A percentile compares a stretch with the other conserved stretches of the same genome.
These are phyloP conservation scores for Papilionanthe hybrid DNA, from an alignment of 116 monocot genomes.

Conservation along the genomic window DNA sequence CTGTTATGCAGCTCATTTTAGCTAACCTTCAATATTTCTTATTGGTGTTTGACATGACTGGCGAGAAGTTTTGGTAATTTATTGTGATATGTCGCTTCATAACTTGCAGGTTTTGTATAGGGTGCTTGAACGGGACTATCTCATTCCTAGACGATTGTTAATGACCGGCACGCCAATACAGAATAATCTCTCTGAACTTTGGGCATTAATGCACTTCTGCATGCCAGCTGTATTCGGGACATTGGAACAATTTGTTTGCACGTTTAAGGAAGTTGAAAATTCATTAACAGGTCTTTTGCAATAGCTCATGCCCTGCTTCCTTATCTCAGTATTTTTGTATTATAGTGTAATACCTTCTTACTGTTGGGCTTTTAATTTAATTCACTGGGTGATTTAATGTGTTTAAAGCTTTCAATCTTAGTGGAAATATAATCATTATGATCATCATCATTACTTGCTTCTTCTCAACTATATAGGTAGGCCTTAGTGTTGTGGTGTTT, in stretches of 20 bases:
- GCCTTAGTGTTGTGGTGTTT: no score
- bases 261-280: constrained; percentile 52
- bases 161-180: constrained; percentile 97
- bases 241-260: constrained; percentile 68
- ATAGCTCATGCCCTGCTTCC: neutral
- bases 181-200: constrained; percentile 87
- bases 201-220: constrained; percentile 97
- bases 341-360: neutral
- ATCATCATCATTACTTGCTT: neutral
- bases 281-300: constrained; percentile 32
- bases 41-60: neutral
- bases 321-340: neutral
- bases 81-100: neutral
- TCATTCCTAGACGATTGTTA: constrained; percentile 91
- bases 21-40: neutral
- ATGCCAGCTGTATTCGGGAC: constrained; percentile 84
- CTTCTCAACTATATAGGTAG: no score
- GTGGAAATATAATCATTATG: neutral
- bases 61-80: neutral
- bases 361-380: neutral
- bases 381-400: neutral
- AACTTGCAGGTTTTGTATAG: constrained; percentile 74
- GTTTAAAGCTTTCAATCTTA: neutral
- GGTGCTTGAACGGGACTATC: constrained; percentile 60
- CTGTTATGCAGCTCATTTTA: neutral